phyloP scores from a whole-genome alignment of 192 early-diverging fungal species.

The Polychytrium aggregatum region DNA sequence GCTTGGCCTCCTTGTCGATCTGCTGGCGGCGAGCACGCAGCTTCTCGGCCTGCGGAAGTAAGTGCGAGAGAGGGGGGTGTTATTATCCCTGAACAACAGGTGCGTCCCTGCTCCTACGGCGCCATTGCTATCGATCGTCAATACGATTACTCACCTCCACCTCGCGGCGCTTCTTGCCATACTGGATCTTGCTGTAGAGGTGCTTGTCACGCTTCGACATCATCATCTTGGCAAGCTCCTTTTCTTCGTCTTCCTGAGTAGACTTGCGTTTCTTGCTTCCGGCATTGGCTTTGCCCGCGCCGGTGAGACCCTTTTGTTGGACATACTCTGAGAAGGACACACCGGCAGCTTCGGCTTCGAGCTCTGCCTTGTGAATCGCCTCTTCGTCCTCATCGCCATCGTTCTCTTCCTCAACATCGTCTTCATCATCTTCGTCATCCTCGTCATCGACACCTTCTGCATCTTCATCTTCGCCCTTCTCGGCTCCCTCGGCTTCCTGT shows the following conservation, averaged over 20 bases:
- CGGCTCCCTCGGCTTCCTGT: no score
- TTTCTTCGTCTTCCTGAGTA: conserved; percentile 45
- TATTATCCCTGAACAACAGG: no score
- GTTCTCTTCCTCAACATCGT: conserved; percentile 42
- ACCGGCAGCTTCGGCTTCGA: conserved; percentile 59
- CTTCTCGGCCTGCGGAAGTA: no score
- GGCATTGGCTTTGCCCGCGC: not conserved
- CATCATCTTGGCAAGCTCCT: conserved; percentile 72
- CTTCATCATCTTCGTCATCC: conserved; percentile 38
- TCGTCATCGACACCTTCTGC: conserved; percentile 46
- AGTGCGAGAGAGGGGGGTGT: no score
- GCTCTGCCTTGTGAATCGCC: conserved; percentile 43
- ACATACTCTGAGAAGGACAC: conserved; percentile 55
- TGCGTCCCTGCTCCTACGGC: no score
- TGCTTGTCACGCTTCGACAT: conserved; percentile 76
- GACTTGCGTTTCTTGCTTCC: conserved; percentile 17
- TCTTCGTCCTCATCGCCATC: conserved; percentile 35
- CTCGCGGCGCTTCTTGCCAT: conserved; percentile 56
- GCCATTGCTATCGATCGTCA: no score
- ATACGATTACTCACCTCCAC: conserved; percentile 50
- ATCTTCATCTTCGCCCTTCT: conserved; percentile 26
- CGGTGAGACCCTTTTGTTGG: conserved; percentile 26
- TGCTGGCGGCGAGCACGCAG: no score
- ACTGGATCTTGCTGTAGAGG: conserved; percentile 68
- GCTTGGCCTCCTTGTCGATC: no score